Percentiles rank a stretch among this genome's conserved stretches.
phyloP scores from a whole-genome alignment of 306 rosid genomes.

The Rosa rugosa region DNA sequence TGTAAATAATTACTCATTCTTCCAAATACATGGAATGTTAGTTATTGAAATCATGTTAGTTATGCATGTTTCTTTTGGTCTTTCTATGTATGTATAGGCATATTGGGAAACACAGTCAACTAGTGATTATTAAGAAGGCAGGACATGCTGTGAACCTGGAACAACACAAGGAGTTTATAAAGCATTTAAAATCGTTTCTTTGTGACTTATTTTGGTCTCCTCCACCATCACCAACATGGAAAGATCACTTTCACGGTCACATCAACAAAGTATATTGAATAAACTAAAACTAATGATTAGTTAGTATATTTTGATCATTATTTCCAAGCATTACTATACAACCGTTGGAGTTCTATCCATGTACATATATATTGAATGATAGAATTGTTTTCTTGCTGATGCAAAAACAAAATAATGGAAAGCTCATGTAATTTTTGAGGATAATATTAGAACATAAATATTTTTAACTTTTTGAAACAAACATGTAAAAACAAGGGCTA shows the following conservation, averaged over 20 bases:
- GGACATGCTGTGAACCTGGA: conserved; percentile 69
- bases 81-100: conserved; percentile 29
- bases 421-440: neutral
- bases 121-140: conserved; percentile 54
- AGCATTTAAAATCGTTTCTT: conserved; percentile 51
- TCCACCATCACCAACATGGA: conserved; percentile 8
- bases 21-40: neutral
- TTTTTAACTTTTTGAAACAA: no score
- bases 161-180: conserved; percentile 52
- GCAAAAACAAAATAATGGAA: no score
- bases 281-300: neutral
- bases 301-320: neutral
- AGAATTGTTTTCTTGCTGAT: no score
- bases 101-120: conserved; percentile 45
- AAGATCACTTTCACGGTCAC: neutral
- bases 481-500: no score
- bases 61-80: neutral
- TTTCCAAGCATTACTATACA: no score
- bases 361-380: neutral
- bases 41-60: neutral
- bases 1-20: neutral
- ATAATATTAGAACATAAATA: no score
- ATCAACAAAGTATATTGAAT: neutral
- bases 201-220: conserved; percentile 24
- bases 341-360: neutral